Base-by-base conservation (phyloP, 306 rosid genomes). In the Boehmeria nivea region DNA sequence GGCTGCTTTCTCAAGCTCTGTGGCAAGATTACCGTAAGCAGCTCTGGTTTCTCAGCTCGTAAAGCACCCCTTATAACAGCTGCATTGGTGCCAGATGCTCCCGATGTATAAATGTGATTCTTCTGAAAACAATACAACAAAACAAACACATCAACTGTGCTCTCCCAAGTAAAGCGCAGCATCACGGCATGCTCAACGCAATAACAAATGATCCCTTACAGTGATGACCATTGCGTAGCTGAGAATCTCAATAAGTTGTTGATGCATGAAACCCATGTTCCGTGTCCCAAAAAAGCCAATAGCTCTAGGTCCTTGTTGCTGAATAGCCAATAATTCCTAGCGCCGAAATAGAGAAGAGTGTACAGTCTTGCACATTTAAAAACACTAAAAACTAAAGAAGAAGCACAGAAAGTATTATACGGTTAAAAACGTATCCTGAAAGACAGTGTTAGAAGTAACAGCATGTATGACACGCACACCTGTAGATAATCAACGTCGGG, bases 171-270 rank as follows among this genome's bases (percentile, higher is more conserved):
- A 31, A 31, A 31, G n/a, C 45, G n/a, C 4, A 40, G 12, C 15
- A 1, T 40, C n/a, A n/a, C n/a, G n/a, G n/a, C n/a, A n/a, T n/a
- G n/a, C n/a, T n/a, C n/a, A n/a, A n/a, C n/a, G n/a, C n/a, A n/a
- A n/a, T n/a, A n/a, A n/a, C n/a, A n/a, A n/a, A n/a, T n/a, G n/a
- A n/a, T n/a, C n/a, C n/a, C 95, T 81, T 81, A 91, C 99, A 74
- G 99, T 91, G 73, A 91, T 87, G 72, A 91, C 99, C 99, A 91
- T 84, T 28, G 99, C 99, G 81, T 91, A 91, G 81, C 99, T 91
- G 63, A 91, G 96, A 79, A 91, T 91, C 81, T 91, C 99, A 54
- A 91, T 87, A 59, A 91, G 89, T 46, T 91, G 85, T 75, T 91
- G 99, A 70, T 91, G 99, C 99, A 87, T 82, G 81, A 91, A 91